Percentiles rank a stretch among this genome's conserved stretches.
Conservation (phyloP, 2,329 filamentous ascomycete genomes). For the Pseudogymnoascus sp. region DNA sequence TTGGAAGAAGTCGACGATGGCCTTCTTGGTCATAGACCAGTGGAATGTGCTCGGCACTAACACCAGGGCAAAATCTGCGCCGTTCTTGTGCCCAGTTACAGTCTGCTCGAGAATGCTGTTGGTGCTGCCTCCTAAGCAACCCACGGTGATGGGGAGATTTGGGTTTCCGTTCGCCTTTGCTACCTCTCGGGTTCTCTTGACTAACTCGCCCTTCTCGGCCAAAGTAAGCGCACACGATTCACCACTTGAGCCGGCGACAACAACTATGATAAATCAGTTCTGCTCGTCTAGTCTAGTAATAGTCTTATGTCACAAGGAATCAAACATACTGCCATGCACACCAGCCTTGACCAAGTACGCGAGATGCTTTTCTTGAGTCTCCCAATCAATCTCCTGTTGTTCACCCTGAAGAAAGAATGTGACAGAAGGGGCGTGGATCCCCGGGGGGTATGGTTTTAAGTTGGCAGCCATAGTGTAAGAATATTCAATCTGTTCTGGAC, state of each 20-base stretch:
- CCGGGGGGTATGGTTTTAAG: constrained; percentile 53
- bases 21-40: constrained; percentile 37
- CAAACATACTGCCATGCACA: constrained; percentile 21
- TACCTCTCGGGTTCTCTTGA: constrained; percentile 32
- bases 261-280: constrained; percentile 57
- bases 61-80: constrained; percentile 33
- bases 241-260: constrained; percentile 56
- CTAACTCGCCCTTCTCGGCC: constrained; percentile 34
- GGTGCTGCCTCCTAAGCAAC: constrained; percentile 34
- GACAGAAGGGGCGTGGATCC: constrained; percentile 79
- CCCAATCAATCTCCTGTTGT: constrained; percentile 67
- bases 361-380: constrained; percentile 69
- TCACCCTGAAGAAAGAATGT: constrained; percentile 77
- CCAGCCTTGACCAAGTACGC: constrained; percentile 66
- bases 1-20: constrained; percentile 48
- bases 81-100: constrained; percentile 31
- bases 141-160: constrained; percentile 35
- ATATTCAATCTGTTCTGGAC: neutral
- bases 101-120: constrained; percentile 35
- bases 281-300: constrained; percentile 16
- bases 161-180: constrained; percentile 21
- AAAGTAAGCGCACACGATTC: constrained; percentile 36
- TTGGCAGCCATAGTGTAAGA: constrained; percentile 23
- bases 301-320: neutral
- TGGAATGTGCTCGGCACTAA: constrained; percentile 35